These are phyloP conservation scores for Saccharomycopsis oosterbeekiorum DNA, from an alignment of 805 yeast species.

Conservation along the genomic window DNA sequence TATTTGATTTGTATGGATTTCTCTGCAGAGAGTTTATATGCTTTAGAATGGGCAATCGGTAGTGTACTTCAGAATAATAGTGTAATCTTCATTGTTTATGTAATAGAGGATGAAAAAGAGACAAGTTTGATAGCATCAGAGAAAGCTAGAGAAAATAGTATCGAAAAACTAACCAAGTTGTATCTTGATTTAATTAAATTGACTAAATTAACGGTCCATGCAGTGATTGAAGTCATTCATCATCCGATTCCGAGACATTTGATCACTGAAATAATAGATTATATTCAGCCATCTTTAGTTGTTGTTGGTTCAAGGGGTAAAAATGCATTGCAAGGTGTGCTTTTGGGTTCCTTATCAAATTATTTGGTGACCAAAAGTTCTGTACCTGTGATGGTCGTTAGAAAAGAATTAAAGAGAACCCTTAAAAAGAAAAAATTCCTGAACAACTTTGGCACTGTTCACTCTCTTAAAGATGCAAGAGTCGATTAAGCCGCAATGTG, in stretches of 20 bases:
- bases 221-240: slow-evolving; percentile 64
- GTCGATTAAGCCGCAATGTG: slow-evolving; percentile 27
- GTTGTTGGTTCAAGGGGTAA: slow-evolving; percentile 71
- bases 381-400: slow-evolving; percentile 76
- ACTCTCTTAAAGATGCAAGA: slow-evolving; percentile 32
- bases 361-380: slow-evolving; percentile 61
- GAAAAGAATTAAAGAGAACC: slow-evolving; percentile 60
- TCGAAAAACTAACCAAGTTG: slow-evolving; percentile 33
- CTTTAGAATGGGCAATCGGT: slow-evolving; percentile 84
- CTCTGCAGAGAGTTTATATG: slow-evolving; percentile 73
- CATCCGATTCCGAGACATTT: slow-evolving; percentile 69
- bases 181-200: slow-evolving; percentile 40
- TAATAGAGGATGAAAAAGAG: slow-evolving; percentile 16
- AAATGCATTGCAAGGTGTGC: slow-evolving; percentile 61
- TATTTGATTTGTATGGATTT: slow-evolving; percentile 74
- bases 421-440: slow-evolving; percentile 48
- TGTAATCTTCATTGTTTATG: slow-evolving; percentile 55
- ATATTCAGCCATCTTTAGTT: slow-evolving; percentile 62
- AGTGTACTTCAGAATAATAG: slow-evolving; percentile 76
- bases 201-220: slow-evolving; percentile 64
- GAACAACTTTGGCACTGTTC: slow-evolving; percentile 44
- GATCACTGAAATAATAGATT: slow-evolving; percentile 58
- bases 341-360: slow-evolving; percentile 63
- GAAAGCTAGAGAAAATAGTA: slow-evolving; percentile 31
- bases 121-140: slow-evolving; percentile 24